A percentile compares a stretch with the other conserved stretches of the same genome.
Conservation (phyloP, 192 early-diverging fungal genomes). For the Martensiomyces pterosporus region DNA sequence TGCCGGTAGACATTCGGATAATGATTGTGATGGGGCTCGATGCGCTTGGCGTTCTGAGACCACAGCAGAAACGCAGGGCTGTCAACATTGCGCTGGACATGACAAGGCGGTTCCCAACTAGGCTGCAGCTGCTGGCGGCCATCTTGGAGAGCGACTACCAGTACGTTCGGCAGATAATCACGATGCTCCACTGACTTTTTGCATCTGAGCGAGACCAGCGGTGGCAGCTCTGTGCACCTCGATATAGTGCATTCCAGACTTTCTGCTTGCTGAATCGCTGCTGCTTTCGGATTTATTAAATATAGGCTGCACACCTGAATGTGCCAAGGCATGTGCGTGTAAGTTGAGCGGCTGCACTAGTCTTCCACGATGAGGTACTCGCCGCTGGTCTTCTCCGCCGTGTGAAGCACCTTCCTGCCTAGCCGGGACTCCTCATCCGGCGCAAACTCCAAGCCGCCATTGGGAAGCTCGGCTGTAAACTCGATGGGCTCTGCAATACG, state of each 20-base stretch:
- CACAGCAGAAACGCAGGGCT: slow-evolving; percentile 11
- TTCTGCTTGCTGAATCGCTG: not conserved
- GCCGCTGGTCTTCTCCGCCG: slow-evolving; percentile 19
- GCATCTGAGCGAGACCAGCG: no score
- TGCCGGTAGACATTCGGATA: slow-evolving; percentile 19
- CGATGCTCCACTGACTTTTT: no score
- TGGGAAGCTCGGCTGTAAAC: slow-evolving; percentile 10
- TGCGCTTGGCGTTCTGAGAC: slow-evolving; percentile 9
- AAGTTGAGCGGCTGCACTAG: no score
- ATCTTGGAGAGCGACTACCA: slow-evolving; percentile 20
- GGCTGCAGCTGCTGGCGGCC: slow-evolving; percentile 5
- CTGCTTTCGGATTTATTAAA: no score
- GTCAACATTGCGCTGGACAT: slow-evolving; percentile 11
- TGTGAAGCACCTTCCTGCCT: slow-evolving; percentile 11
- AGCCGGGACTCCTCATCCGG: not conserved
- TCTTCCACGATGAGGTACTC: slow-evolving; percentile 29
- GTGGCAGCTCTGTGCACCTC: no score
- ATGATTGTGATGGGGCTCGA: slow-evolving; percentile 14
- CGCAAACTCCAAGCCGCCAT: slow-evolving; percentile 8
- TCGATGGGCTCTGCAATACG: slow-evolving; percentile 28
- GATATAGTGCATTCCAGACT: no score
- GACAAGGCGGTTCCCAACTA: slow-evolving; percentile 1
- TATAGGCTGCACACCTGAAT: no score
- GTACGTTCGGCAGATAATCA: not conserved
- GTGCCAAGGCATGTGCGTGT: no score